Base-by-base conservation (phyloP, 208 protist species). In the Trypanosomatidae sp. region DNA sequence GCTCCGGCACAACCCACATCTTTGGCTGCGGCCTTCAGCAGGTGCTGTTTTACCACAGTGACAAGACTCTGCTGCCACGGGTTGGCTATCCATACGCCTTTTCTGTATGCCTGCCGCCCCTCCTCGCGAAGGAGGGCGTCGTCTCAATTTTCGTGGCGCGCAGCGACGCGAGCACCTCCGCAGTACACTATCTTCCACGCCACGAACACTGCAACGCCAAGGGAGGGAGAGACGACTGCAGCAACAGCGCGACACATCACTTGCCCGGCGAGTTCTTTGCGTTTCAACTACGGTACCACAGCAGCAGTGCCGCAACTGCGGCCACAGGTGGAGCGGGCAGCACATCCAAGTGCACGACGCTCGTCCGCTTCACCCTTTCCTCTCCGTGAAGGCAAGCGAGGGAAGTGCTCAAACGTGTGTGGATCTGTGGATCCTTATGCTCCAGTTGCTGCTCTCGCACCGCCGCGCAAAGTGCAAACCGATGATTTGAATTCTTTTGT, bases 1-100 rank as follows among this genome's bases (percentile, higher is more conserved):
- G 74, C 60, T 79, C 79, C 15, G 85, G 82, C 76, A 90, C 85
- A 60, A 55, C 80, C 25, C 85, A 90, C 66, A 22, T 86, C 17
- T 90, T 85, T 41, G 70, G 82, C 22, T 85, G 82, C 69, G 77
- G 78, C 6, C 53, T 70, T 44, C 77, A 74, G 50, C 70, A 74
- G 25, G 67, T 79, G 44, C 71, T 81, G 30, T 87, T 80, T 46
- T 73, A 80, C 46, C 66, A 75, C 66, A 75, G 64, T 52, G 71
- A 80, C 65, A 84, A 81, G 71, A 74, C 75, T 25, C 65, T 84
- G 58, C 75, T 67, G 19, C 80, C 79, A 3, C 49, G 74, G 15
- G 73, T 71, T 13, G 79, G 79, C 49, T 83, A 79, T 55, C 79
- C 79, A 10, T 83, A 62, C 55, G 55, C 56, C 3, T 83, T 83